A percentile compares a stretch with the other conserved stretches of the same genome.
These are phyloP conservation scores for Turritis glabra DNA, from an alignment of 345 rosid species.

Conservation along the genomic window DNA sequence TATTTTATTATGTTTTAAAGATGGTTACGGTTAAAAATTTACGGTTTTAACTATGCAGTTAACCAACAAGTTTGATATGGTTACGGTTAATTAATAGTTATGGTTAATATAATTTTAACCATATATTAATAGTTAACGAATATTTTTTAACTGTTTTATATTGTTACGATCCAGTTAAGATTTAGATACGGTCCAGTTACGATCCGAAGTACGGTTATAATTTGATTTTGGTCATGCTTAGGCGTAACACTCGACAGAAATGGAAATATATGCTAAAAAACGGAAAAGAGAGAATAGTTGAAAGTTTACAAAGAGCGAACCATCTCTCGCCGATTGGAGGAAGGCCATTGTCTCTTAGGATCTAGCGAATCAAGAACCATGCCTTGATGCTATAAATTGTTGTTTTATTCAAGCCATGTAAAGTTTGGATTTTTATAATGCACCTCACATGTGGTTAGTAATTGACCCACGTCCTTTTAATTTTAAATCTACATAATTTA, in stretches of 20 bases:
- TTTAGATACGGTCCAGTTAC: too few relatives aligned
- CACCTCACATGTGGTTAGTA: constrained; percentile 32
- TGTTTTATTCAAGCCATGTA: constrained; percentile 13
- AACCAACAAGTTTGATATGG: too few relatives aligned
- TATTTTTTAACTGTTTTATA: too few relatives aligned
- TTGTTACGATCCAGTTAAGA: too few relatives aligned
- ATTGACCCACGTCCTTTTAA: constrained; percentile 31
- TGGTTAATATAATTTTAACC: too few relatives aligned
- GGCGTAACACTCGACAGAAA: constrained; percentile 8
- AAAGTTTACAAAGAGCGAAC: neutral
- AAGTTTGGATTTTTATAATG: neutral
- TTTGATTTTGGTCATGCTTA: too few relatives aligned
- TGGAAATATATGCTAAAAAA: constrained; percentile 14
- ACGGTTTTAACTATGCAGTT: too few relatives aligned
- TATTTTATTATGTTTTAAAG: too few relatives aligned
- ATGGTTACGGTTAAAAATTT: too few relatives aligned
- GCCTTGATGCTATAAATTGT: constrained; percentile 24
- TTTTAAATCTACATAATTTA: constrained; percentile 3
- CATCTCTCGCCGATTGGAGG: constrained; percentile 4
- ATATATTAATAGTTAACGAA: too few relatives aligned
- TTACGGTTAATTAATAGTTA: too few relatives aligned
- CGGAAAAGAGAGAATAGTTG: neutral
- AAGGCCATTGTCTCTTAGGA: constrained; percentile 14
- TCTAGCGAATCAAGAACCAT: constrained; percentile 28
- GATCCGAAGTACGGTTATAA: too few relatives aligned